Percentiles rank a stretch among this genome's conserved stretches.
These are phyloP conservation scores for Teratosphaeria epicoccoides DNA, from an alignment of 2,329 filamentous ascomycete species.

Conservation along the genomic window DNA sequence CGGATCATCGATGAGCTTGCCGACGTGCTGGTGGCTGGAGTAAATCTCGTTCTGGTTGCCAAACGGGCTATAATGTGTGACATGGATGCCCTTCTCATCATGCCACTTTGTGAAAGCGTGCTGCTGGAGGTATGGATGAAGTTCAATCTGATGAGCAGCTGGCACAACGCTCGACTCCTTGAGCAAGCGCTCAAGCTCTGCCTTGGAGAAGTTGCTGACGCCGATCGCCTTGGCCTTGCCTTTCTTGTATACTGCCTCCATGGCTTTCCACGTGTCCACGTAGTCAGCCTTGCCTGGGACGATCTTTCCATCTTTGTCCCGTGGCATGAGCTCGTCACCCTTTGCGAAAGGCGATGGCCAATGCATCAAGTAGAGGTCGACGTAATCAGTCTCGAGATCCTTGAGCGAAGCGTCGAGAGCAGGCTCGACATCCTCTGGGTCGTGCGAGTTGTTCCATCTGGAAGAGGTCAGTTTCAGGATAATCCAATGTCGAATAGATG, in stretches of 20 bases:
- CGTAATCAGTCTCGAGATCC: slow-evolving; percentile 53
- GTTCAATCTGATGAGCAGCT: slow-evolving; percentile 38
- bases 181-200: slow-evolving; percentile 39
- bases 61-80: slow-evolving; percentile 46
- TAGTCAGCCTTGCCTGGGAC: slow-evolving; percentile 37
- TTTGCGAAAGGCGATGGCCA: slow-evolving; percentile 48
- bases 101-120: slow-evolving; percentile 39
- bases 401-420: slow-evolving; percentile 50
- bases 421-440: slow-evolving; percentile 50
- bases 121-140: slow-evolving; percentile 46
- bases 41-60: slow-evolving; percentile 46
- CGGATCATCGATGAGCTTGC: slow-evolving; percentile 43
- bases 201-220: slow-evolving; percentile 42
- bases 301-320: slow-evolving; percentile 32
- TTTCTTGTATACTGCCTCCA: slow-evolving; percentile 22
- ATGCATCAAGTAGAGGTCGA: slow-evolving; percentile 62
- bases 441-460: slow-evolving; percentile 46
- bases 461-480: too few species aligned
- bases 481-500: too few species aligned
- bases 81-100: slow-evolving; percentile 40
- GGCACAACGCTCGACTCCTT: slow-evolving; percentile 32
- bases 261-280: slow-evolving; percentile 43
- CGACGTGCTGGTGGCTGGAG: slow-evolving; percentile 31
- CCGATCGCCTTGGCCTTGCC: slow-evolving; percentile 41
- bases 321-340: slow-evolving; percentile 38